These are phyloP conservation scores for Lasiodiplodia gonubiensis DNA, from an alignment of 2,329 filamentous ascomycete genomes.

Conservation along the genomic window DNA sequence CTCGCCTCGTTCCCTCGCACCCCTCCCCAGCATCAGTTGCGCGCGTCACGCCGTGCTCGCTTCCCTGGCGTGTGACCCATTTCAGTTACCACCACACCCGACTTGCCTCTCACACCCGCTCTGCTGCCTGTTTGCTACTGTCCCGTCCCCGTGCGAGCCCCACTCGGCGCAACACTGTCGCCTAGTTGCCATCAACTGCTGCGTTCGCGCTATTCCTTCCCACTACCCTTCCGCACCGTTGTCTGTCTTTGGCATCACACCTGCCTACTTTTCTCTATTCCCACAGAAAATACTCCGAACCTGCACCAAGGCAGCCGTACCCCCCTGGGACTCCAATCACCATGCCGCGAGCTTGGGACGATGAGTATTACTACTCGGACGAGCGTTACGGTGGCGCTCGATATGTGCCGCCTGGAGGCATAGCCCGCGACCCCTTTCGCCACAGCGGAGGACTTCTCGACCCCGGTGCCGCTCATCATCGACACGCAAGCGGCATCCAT, in stretches of 20 bases:
- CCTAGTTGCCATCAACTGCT: neutral
- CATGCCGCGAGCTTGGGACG: constrained; percentile 15
- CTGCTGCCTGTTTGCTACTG: constrained; percentile 26
- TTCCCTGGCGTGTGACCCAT: constrained; percentile 20
- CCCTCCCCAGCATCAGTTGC: constrained; percentile 10
- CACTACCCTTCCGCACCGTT: neutral
- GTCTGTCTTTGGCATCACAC: constrained; percentile 1
- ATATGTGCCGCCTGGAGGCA: constrained; percentile 12
- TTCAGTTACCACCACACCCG: constrained; percentile 21
- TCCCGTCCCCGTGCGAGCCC: neutral
- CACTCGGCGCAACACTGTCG: constrained; percentile 21
- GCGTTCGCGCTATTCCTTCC: constrained; percentile 4
- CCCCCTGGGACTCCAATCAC: neutral
- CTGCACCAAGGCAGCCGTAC: constrained; percentile 7
- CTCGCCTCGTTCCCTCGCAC: constrained; percentile 6
- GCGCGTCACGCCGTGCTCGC: constrained; percentile 24
- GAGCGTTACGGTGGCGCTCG: constrained; percentile 11
- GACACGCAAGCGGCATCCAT: constrained; percentile 41
- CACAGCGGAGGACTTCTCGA: constrained; percentile 39
- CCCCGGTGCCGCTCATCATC: constrained; percentile 35
- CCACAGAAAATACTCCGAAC: neutral
- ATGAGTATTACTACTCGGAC: constrained; percentile 15
- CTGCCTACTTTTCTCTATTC: neutral
- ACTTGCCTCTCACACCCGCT: constrained; percentile 6
- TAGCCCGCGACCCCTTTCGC: constrained; percentile 29